phyloP scores from a whole-genome alignment of 2,329 filamentous ascomycete genomes.

The Zasmidium cellare region DNA sequence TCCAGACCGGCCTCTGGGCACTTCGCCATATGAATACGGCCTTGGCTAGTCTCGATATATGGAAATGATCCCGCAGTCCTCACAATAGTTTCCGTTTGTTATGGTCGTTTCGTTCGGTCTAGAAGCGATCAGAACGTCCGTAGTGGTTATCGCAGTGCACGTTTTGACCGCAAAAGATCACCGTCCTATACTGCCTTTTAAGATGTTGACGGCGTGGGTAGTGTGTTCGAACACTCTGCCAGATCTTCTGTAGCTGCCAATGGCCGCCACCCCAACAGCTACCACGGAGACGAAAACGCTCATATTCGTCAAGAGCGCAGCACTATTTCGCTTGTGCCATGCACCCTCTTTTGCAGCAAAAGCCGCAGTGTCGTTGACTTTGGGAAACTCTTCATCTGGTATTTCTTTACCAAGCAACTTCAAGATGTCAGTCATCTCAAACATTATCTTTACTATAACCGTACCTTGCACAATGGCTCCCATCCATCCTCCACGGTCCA shows the following conservation, averaged over 20 bases:
- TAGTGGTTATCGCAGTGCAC: too few relatives aligned
- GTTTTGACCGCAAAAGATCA: too few relatives aligned
- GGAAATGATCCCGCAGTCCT: too few relatives aligned
- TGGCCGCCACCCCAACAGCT: background rate
- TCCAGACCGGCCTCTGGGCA: background rate
- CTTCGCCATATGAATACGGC: background rate
- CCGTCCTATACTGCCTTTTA: background rate
- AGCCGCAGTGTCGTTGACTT: constrained; percentile 3
- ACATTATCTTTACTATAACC: background rate
- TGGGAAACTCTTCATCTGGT: constrained; percentile 7
- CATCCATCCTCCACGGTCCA: constrained; percentile 13
- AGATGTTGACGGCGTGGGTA: background rate
- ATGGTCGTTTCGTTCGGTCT: too few relatives aligned
- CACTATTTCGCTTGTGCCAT: background rate
- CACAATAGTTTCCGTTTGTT: too few relatives aligned
- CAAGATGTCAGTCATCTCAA: background rate
- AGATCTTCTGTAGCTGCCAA: background rate
- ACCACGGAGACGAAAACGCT: background rate
- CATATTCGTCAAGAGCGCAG: background rate
- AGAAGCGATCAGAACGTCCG: too few relatives aligned
- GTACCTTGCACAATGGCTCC: constrained; percentile 12
- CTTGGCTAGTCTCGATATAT: background rate
- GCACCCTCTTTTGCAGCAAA: background rate
- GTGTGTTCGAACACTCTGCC: background rate
- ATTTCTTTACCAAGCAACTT: constrained; percentile 12